phyloP scores from a whole-genome alignment of 2,329 filamentous ascomycete genomes.

The Penicillium oxalicum region DNA sequence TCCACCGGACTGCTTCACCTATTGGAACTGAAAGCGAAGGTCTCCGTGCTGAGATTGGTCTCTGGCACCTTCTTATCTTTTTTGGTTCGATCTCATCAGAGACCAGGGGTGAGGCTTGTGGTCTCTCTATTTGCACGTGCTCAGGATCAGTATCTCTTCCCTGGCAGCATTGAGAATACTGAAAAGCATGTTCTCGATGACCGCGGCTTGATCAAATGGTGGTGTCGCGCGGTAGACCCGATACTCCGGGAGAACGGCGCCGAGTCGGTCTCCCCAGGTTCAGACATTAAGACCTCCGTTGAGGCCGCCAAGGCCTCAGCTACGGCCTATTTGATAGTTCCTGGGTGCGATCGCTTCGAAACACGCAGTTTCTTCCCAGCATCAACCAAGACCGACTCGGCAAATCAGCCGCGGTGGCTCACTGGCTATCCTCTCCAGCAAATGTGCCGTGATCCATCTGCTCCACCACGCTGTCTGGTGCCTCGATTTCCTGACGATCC shows the following conservation, averaged over 20 bases:
- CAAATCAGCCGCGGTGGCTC: slow-evolving; percentile 40
- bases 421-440: slow-evolving; percentile 68
- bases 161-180: slow-evolving; percentile 76
- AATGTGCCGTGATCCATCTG: slow-evolving; percentile 60
- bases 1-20: slow-evolving; percentile 81
- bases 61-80: slow-evolving; percentile 70
- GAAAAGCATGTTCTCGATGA: slow-evolving; percentile 91
- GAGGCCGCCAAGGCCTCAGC: slow-evolving; percentile 38
- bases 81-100: slow-evolving; percentile 61
- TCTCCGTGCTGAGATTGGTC: slow-evolving; percentile 65
- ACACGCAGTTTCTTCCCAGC: slow-evolving; percentile 71
- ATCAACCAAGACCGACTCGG: slow-evolving; percentile 36
- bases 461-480: slow-evolving; percentile 76
- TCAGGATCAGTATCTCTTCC: slow-evolving; percentile 91
- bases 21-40: slow-evolving; percentile 54
- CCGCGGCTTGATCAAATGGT: slow-evolving; percentile 86
- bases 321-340: slow-evolving; percentile 80
- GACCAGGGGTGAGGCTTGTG: slow-evolving; percentile 62
- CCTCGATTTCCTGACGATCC: slow-evolving; percentile 93
- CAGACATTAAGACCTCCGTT: slow-evolving; percentile 21
- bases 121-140: slow-evolving; percentile 88
- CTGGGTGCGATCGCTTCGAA: slow-evolving; percentile 77
- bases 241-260: slow-evolving; percentile 51
- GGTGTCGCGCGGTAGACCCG: slow-evolving; percentile 81
- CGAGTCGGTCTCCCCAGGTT: slow-evolving; percentile 36